These are phyloP conservation scores for Solanum tarapatanum DNA, from an alignment of 257 asterid species.

Conservation along the genomic window DNA sequence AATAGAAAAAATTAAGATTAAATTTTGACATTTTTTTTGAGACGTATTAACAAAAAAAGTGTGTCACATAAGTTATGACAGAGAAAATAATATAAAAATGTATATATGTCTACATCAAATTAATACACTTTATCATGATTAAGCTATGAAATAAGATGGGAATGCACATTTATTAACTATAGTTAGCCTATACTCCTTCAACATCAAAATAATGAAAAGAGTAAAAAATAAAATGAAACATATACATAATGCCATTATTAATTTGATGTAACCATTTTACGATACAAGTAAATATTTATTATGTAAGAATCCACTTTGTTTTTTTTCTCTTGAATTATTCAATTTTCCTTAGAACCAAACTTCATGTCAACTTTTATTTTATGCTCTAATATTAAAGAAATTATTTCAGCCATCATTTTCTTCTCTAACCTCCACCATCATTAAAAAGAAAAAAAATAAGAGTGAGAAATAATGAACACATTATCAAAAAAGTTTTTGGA, in stretches of 20 bases:
- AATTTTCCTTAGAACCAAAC: constrained; percentile 4
- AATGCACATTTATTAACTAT: not conserved
- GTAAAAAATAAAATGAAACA: accelerated
- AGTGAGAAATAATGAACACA: not conserved
- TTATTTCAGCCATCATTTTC: constrained; percentile 37
- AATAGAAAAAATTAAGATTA: accelerated
- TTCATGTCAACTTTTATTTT: constrained; percentile 28
- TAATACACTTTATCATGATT: not conserved
- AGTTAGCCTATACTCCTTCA: not conserved
- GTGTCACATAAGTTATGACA: not conserved
- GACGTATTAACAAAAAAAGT: accelerated
- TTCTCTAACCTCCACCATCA: constrained; percentile 32
- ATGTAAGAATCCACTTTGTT: not conserved
- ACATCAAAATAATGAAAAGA: not conserved
- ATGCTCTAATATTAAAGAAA: constrained; percentile 7
- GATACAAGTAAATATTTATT: not conserved
- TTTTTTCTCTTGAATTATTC: not conserved
- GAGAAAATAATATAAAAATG: not conserved
- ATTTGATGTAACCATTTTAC: not conserved
- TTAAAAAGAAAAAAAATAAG: not conserved
- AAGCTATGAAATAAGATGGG: not conserved
- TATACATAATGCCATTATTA: not conserved
- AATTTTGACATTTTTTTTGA: too few species aligned
- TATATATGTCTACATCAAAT: not conserved
- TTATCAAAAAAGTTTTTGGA: constrained; percentile 9